phyloP scores from a whole-genome alignment of 352 stramenopile species.

The Pythium oligandrum region DNA sequence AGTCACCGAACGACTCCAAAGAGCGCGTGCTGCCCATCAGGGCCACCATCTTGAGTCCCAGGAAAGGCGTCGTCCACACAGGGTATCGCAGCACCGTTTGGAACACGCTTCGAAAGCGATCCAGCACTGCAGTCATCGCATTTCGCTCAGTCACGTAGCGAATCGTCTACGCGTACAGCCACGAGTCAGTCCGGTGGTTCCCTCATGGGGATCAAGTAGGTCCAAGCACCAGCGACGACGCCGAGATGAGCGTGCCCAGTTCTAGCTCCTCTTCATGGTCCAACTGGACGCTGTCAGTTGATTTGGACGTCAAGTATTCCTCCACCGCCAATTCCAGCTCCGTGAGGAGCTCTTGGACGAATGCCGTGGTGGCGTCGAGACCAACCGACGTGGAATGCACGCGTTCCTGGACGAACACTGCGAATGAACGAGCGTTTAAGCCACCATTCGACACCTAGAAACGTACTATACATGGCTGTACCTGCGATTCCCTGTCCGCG shows the following conservation, averaged over 20 bases:
- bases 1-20: slow-evolving; percentile 58
- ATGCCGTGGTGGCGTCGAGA: slow-evolving; percentile 48
- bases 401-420: slow-evolving; percentile 68
- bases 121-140: slow-evolving; percentile 48
- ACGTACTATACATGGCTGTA: slow-evolving; percentile 2
- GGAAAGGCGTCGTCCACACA: slow-evolving; percentile 32
- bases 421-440: not conserved
- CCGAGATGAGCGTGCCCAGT: slow-evolving; percentile 62
- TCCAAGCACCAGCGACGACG: slow-evolving; percentile 39
- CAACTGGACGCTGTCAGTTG: slow-evolving; percentile 13
- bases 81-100: slow-evolving; percentile 44
- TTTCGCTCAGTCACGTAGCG: slow-evolving; percentile 72
- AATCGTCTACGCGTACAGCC: slow-evolving; percentile 33
- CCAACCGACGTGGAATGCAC: slow-evolving; percentile 68
- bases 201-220: not conserved
- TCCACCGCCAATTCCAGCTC: slow-evolving; percentile 52
- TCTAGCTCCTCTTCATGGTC: slow-evolving; percentile 59
- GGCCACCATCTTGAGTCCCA: slow-evolving; percentile 58
- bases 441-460: not conserved
- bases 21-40: slow-evolving; percentile 60
- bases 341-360: slow-evolving; percentile 57
- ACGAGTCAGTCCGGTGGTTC: too few species aligned
- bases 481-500: slow-evolving; percentile 26
- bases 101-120: slow-evolving; percentile 49
- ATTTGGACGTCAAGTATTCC: slow-evolving; percentile 23